Evolutionary conservation across 2,329 filamentous ascomycete genomes (phyloP).

Genomic region (Alternaria viburni): DNA sequence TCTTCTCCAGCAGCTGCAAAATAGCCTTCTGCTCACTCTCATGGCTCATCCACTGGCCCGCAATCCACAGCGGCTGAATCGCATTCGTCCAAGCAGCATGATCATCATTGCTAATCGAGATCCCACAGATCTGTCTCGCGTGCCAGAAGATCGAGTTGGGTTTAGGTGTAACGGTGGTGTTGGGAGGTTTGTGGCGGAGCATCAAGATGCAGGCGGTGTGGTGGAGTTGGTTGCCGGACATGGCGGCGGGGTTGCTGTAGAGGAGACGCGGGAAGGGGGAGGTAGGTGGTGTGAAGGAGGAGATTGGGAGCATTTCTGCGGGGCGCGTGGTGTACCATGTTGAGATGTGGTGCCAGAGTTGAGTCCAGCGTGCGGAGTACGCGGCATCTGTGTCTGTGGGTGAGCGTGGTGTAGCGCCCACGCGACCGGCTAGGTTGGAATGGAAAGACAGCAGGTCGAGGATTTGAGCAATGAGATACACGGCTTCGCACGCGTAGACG

Average conservation of each 20-base stretch:
- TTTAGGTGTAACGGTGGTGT: constrained; percentile 20
- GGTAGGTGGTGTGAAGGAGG: constrained; percentile 3
- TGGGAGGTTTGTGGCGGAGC: constrained; percentile 29
- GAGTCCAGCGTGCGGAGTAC: constrained; percentile 29
- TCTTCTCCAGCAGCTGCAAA: constrained; percentile 55
- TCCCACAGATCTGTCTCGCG: constrained; percentile 55
- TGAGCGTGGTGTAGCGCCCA: constrained; percentile 7
- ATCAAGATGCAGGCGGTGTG: constrained; percentile 21
- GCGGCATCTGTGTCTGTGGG: background rate
- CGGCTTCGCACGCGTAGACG: constrained; percentile 65
- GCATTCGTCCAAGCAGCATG: constrained; percentile 56
- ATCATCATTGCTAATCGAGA: constrained; percentile 53
- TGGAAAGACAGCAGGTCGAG: constrained; percentile 36
- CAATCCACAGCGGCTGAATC: constrained; percentile 57
- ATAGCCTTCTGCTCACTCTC: constrained; percentile 54
- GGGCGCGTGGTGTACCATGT: constrained; percentile 42
- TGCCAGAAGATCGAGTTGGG: constrained; percentile 54
- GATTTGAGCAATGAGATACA: constrained; percentile 62
- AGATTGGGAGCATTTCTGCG: constrained; percentile 19
- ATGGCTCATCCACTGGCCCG: constrained; percentile 56
- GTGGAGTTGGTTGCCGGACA: constrained; percentile 24
- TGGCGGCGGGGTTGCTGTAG: constrained; percentile 22
- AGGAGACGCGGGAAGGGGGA: constrained; percentile 20
- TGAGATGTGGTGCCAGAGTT: constrained; percentile 42
- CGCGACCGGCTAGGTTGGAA: constrained; percentile 27